phyloP scores from a whole-genome alignment of 1,139 yeast species.

The Sugiyamaella castrensis region DNA sequence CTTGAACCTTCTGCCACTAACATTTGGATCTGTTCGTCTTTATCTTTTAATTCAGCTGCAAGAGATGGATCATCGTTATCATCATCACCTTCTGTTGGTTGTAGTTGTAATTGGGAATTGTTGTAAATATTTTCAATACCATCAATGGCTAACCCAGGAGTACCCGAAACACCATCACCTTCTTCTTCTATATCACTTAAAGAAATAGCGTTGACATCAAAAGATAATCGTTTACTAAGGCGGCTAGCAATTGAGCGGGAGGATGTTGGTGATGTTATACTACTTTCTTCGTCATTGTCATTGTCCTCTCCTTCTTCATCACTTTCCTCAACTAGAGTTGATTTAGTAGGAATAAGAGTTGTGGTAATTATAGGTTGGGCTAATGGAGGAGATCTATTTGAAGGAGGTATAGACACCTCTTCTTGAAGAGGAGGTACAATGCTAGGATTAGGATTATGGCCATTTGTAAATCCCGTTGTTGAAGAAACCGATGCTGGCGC shows the following conservation, averaged over 20 bases:
- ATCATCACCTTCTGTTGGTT: background rate
- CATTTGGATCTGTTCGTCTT: constrained; percentile 34
- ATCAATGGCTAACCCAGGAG: background rate
- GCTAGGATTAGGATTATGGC: background rate
- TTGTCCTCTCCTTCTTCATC: constrained; percentile 30
- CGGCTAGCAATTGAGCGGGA: constrained; percentile 6
- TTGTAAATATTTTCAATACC: constrained; percentile 7
- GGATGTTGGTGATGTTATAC: constrained; percentile 8
- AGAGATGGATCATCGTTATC: background rate
- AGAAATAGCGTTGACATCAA: constrained; percentile 4
- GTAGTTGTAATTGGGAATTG: constrained; percentile 1
- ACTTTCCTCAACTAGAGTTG: constrained; percentile 32
- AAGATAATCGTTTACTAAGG: constrained; percentile 7
- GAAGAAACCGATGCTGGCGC: background rate
- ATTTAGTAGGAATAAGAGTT: constrained; percentile 34
- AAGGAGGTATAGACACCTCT: constrained; percentile 18
- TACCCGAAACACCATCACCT: constrained; percentile 11
- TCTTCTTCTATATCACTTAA: constrained; percentile 23
- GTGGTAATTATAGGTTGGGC: constrained; percentile 26
- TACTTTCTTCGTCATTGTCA: constrained; percentile 25
- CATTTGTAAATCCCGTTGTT: background rate
- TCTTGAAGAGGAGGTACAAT: constrained; percentile 11
- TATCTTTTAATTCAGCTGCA: constrained; percentile 23
- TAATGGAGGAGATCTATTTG: constrained; percentile 15
- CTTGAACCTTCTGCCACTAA: constrained; percentile 33